A percentile compares a stretch with the other conserved stretches of the same genome.
phyloP scores from a whole-genome alignment of 768 basidiomycete species.

The Basidioascus undulatus region DNA sequence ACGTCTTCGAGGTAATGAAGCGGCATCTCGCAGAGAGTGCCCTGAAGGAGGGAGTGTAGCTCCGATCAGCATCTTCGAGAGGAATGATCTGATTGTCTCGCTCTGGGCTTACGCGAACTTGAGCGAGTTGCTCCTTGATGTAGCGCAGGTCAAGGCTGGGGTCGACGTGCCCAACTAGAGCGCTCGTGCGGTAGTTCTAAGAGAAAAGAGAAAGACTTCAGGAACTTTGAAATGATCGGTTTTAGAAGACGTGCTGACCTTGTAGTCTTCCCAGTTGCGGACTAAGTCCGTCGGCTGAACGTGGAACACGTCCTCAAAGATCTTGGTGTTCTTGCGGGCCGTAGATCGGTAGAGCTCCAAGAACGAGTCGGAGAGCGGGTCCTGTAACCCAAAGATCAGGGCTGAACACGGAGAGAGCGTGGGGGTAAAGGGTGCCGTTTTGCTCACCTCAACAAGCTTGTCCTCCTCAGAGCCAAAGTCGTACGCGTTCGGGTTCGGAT shows the following conservation, averaged over 20 bases:
- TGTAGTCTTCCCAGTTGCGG: slow-evolving; percentile 51
- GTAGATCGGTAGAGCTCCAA: slow-evolving; percentile 38
- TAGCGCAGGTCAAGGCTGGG: slow-evolving; percentile 38
- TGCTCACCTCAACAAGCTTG: slow-evolving; percentile 40
- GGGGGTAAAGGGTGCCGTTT: too few species aligned
- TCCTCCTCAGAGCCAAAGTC: slow-evolving; percentile 38
- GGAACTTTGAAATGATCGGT: slow-evolving; percentile 1
- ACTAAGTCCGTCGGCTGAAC: slow-evolving; percentile 70
- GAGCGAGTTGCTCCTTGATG: slow-evolving; percentile 47
- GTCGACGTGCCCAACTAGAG: slow-evolving; percentile 57
- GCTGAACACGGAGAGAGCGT: too few species aligned
- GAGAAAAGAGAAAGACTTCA: neutral
- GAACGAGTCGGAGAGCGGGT: slow-evolving; percentile 45
- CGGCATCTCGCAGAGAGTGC: slow-evolving; percentile 26
- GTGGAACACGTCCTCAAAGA: slow-evolving; percentile 66
- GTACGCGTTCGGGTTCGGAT: slow-evolving; percentile 43
- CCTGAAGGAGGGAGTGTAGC: slow-evolving; percentile 14
- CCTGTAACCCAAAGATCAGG: too few species aligned
- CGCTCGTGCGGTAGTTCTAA: slow-evolving; percentile 37
- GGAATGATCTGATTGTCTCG: too few species aligned
- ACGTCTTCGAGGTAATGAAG: slow-evolving; percentile 54
- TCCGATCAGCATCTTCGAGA: neutral
- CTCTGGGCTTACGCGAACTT: too few species aligned
- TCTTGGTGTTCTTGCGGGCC: slow-evolving; percentile 53
- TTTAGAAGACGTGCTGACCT: slow-evolving; percentile 24